Percentiles rank a stretch among this genome's conserved stretches.
phyloP scores from a whole-genome alignment of 2,329 filamentous ascomycete species.

The Colletotrichum sp. region DNA sequence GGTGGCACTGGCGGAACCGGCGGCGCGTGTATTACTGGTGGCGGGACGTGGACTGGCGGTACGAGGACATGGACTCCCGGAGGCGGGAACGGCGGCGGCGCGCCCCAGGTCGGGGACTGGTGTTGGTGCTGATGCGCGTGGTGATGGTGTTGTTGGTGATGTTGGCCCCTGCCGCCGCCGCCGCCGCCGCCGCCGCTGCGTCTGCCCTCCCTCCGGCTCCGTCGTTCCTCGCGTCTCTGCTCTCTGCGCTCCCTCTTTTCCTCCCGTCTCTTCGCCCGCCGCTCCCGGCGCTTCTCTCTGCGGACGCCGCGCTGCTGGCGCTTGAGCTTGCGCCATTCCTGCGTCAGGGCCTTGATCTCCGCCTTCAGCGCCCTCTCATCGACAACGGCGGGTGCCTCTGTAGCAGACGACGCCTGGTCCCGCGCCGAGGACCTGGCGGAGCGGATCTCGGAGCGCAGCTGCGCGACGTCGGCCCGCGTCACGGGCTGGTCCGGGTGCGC shows the following conservation, averaged over 20 bases:
- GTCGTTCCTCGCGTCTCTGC: conserved; percentile 32
- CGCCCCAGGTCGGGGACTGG: background rate
- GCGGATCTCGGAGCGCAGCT: background rate
- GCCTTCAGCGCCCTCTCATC: conserved; percentile 42
- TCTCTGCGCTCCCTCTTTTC: conserved; percentile 37
- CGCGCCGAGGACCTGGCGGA: background rate
- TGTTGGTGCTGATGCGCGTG: background rate
- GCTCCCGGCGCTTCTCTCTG: conserved; percentile 34
- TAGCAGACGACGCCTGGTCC: background rate
- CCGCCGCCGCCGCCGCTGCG: background rate
- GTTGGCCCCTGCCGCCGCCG: background rate
- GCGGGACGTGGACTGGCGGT: background rate
- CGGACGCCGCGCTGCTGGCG: conserved; percentile 33
- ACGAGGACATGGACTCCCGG: background rate
- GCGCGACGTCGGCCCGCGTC: conserved; percentile 46
- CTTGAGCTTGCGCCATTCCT: conserved; percentile 44
- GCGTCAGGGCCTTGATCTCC: conserved; percentile 49
- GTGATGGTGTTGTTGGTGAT: background rate
- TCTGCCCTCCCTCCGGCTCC: conserved; percentile 32
- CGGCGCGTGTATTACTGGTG: background rate
- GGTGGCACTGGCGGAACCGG: background rate
- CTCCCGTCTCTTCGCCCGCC: conserved; percentile 30
- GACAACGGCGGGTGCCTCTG: background rate
- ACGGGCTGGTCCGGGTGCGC: conserved; percentile 53
- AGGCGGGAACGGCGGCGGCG: background rate